Conservation (phyloP, 495 filamentous ascomycete species). For the Corynascus novoguineensis region DNA sequence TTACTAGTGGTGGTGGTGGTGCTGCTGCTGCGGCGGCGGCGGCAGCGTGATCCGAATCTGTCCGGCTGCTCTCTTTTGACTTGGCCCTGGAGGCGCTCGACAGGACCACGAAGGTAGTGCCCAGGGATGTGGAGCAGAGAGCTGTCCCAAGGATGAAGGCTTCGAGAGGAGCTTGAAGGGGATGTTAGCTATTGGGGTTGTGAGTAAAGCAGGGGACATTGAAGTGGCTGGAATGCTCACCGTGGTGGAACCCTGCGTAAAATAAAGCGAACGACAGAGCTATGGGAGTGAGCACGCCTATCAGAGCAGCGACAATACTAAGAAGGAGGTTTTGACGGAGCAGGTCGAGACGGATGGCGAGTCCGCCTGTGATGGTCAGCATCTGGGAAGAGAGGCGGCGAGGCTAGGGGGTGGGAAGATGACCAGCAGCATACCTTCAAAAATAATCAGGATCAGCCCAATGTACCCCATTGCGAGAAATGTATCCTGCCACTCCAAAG, state of each 20-base stretch:
- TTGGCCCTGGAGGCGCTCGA: slow-evolving; percentile 40
- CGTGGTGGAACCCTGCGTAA: slow-evolving; percentile 21
- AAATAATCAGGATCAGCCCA: slow-evolving; percentile 69
- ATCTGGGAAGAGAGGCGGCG: neutral
- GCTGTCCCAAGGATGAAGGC: slow-evolving; percentile 73
- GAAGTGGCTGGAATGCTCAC: no score
- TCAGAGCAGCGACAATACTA: slow-evolving; percentile 55
- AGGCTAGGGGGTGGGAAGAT: no score
- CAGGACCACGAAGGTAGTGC: slow-evolving; percentile 74
- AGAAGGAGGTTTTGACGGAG: slow-evolving; percentile 57
- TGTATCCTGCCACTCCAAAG: slow-evolving; percentile 50
- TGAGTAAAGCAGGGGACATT: neutral
- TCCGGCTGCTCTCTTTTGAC: slow-evolving; percentile 10
- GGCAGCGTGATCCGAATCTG: no score
- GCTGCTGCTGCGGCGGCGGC: slow-evolving; percentile 50
- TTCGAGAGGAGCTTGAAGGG: slow-evolving; percentile 47
- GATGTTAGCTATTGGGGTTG: slow-evolving; percentile 18
- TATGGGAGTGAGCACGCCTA: slow-evolving; percentile 61
- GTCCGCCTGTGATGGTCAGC: slow-evolving; percentile 44
- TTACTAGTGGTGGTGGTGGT: slow-evolving; percentile 55
- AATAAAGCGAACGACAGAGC: slow-evolving; percentile 60
- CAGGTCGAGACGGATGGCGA: slow-evolving; percentile 55
- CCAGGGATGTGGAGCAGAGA: slow-evolving; percentile 68
- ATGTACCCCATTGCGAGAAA: slow-evolving; percentile 71
- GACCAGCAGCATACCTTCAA: slow-evolving; percentile 46